Conservation (phyloP, 306 rosid species). For the Castanopsis chinensis region DNA sequence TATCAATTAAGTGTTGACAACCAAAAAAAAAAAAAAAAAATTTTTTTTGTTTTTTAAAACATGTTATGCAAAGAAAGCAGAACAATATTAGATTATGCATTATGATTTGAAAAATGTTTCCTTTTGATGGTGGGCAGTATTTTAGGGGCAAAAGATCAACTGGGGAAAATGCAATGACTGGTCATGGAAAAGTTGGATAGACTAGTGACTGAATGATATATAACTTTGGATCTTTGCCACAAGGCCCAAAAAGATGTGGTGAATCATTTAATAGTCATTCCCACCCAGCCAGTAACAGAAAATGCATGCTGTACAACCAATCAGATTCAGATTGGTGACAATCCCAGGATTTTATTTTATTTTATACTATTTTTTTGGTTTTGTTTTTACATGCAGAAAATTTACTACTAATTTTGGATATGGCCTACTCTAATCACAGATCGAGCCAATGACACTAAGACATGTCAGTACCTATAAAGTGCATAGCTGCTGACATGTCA, state of each 20-base stretch:
- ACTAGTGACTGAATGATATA: background rate
- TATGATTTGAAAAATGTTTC: background rate
- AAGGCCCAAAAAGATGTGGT: background rate
- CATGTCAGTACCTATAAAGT: background rate
- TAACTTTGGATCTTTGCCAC: background rate
- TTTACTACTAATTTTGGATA: no score
- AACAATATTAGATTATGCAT: background rate
- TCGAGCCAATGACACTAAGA: background rate
- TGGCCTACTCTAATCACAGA: background rate
- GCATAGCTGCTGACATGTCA: conserved; percentile 19
- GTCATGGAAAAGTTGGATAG: background rate
- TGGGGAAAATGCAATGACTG: background rate
- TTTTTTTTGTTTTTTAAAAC: background rate
- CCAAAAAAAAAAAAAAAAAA: no score
- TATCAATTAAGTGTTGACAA: background rate
- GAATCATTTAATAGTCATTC: no score
- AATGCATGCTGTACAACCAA: background rate
- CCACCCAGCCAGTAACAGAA: background rate
- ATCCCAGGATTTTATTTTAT: no score
- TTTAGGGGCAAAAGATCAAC: background rate
- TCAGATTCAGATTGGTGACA: no score
- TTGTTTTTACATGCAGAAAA: background rate
- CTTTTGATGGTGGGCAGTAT: background rate
- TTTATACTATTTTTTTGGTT: background rate
- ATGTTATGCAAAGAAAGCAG: background rate